Evolutionary conservation across 31 red algal genomes (phyloP).

Genomic region (Pterothamnion heteromorphum): DNA sequence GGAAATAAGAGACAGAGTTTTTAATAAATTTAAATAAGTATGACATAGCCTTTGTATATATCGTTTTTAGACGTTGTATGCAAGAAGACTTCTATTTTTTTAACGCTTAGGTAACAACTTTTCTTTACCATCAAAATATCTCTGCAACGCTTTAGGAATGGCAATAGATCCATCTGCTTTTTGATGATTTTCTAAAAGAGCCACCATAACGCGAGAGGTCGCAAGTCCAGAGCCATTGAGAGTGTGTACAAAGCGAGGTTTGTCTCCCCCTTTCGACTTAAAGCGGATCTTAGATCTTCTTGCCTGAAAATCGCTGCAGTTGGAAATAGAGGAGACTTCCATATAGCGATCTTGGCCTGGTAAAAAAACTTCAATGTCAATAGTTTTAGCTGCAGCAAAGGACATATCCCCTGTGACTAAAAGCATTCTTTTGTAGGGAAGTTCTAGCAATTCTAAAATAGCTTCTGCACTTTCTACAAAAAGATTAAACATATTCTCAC

Average conservation of each 20-base stretch:
- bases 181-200: slow-evolving; percentile 89
- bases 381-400: slow-evolving; percentile 83
- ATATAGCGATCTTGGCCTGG: slow-evolving; percentile 75
- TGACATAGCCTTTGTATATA: too few species aligned
- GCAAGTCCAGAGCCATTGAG: slow-evolving; percentile 94
- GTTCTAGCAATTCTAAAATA: slow-evolving; percentile 54
- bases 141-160: slow-evolving; percentile 79
- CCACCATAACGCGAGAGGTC: slow-evolving; percentile 78
- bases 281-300: slow-evolving; percentile 85
- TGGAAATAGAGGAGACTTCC: slow-evolving; percentile 81
- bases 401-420: slow-evolving; percentile 86
- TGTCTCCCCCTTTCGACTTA: neutral
- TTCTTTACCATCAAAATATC: slow-evolving; percentile 73
- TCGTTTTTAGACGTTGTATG: too few species aligned
- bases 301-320: slow-evolving; percentile 97
- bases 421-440: slow-evolving; percentile 79
- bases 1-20: too few species aligned
- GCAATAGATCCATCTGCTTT: slow-evolving; percentile 71
- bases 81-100: too few species aligned
- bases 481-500: slow-evolving; percentile 70
- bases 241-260: slow-evolving; percentile 77
- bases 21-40: too few species aligned
- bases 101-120: too few species aligned
- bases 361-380: slow-evolving; percentile 98
- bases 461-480: slow-evolving; percentile 62